A percentile compares a stretch with the other conserved stretches of the same genome.
Conservation (phyloP, 139 green algal genomes). For the Desmodesmus armatus region DNA sequence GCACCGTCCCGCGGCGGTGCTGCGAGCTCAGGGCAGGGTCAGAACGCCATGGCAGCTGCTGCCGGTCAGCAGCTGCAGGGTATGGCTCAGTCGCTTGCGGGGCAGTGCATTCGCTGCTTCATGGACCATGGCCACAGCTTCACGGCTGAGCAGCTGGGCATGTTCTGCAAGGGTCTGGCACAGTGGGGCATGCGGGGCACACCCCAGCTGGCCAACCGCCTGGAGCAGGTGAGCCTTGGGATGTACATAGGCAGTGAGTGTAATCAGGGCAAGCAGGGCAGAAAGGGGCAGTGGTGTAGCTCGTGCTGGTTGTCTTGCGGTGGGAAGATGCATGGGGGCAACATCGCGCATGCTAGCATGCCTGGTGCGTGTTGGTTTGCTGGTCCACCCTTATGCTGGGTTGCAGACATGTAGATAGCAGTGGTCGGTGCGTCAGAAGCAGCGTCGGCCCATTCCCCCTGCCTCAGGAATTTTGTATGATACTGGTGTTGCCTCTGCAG, state of each 20-base stretch:
- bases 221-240: constrained; percentile 8
- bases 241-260: background rate
- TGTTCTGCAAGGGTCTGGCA: constrained; percentile 30
- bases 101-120: constrained; percentile 17
- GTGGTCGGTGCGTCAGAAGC: too few species aligned
- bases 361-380: background rate
- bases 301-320: background rate
- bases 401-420: background rate
- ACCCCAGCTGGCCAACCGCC: background rate
- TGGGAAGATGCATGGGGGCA: too few species aligned
- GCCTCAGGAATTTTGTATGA: too few species aligned
- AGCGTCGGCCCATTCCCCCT: too few species aligned
- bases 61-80: background rate
- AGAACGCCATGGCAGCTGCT: too few species aligned
- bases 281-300: background rate
- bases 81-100: background rate
- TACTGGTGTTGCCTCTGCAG: background rate
- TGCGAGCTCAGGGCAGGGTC: too few species aligned
- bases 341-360: background rate
- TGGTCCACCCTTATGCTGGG: background rate
- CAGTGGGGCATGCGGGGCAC: background rate
- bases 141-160: constrained; percentile 32
- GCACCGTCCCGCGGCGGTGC: too few species aligned
- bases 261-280: background rate
- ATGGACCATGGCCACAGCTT: background rate